phyloP scores from a whole-genome alignment of 371 early-diverging fungal species.

The Saksenaea oblongispora region DNA sequence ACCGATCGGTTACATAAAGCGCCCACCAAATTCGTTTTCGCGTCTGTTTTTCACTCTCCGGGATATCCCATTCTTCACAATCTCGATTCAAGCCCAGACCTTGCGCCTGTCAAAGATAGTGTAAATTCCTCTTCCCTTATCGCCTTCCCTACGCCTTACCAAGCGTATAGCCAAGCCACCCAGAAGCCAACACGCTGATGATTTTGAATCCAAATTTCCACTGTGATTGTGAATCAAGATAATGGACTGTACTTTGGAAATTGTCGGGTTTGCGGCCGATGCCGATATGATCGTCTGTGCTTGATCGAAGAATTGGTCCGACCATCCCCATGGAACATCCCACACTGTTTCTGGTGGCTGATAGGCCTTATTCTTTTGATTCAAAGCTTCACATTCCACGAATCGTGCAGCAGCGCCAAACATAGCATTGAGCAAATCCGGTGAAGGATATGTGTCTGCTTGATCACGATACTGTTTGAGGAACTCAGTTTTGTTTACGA shows the following conservation, averaged over 20 bases:
- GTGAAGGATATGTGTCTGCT: constrained; percentile 35
- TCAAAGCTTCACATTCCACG: constrained; percentile 37
- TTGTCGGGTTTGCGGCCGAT: constrained; percentile 27
- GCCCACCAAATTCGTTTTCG: constrained; percentile 52
- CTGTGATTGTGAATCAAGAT: constrained; percentile 48
- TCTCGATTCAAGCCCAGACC: constrained; percentile 39
- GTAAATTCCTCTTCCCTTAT: neutral
- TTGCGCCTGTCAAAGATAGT: constrained; percentile 25
- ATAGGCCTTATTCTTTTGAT: constrained; percentile 16
- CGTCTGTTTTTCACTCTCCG: constrained; percentile 45
- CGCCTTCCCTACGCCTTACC: neutral
- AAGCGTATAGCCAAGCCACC: constrained; percentile 26
- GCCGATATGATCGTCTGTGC: constrained; percentile 30
- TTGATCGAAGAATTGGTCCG: constrained; percentile 47
- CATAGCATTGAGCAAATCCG: constrained; percentile 49
- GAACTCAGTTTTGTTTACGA: constrained; percentile 45
- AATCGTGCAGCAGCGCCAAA: constrained; percentile 51
- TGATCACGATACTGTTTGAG: constrained; percentile 44
- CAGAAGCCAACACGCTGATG: constrained; percentile 45
- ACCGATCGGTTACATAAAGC: constrained; percentile 43
- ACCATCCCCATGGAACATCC: constrained; percentile 49
- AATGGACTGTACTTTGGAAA: constrained; percentile 46
- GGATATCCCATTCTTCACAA: constrained; percentile 49
- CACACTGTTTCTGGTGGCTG: constrained; percentile 33
- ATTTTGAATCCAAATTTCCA: constrained; percentile 44